Evolutionary conservation across 1,139 yeast species (phyloP), one percentile per base, ranked within the genome.

Genomic region (Kodamaea plutei): DNA sequence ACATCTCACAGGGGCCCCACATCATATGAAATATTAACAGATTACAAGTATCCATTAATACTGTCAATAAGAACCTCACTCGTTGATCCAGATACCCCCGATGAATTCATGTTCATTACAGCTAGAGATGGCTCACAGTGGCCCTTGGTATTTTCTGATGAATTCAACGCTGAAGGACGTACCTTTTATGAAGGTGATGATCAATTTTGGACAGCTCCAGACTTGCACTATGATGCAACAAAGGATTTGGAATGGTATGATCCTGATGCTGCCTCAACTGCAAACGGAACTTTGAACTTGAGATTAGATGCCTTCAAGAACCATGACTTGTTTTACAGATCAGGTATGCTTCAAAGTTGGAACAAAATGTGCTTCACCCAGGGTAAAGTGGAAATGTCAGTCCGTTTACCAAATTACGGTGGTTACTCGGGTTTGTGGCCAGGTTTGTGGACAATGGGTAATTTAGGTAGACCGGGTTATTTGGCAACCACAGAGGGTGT

Each of bases 301-400:
- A 33, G 50, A 5, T 44, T 56, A 54, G 61, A 56, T 29, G 61
- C 61, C 4, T 46, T 41, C 38, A 51, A 53, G 34, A 52, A 55
- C 41, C 61, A 56, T 35, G 41, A 50, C 30, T 40, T 56, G 34
- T 52, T 51, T 34, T 56, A 55, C 39, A 44, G 61, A 26, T 52
- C 58, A 1, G 61, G 58, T 2, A 56, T 56, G 61, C 43, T 56
- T n/a, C 61, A 55, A 34, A 36, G 49, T n/a, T 56, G 61, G 61
- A 56, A 56, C 41, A 48, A 48, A 33, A 35, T 56, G 22, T 56
- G 61, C 26, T 56, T 52, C 33, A 51, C 58, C 9, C 48, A 54
- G 34, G 61, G 61, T 5, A 40, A 41, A 34, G 43, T 56, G 27
- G 53, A 47, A 20, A 38, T 52, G 3, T 44, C 56, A 2, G 58